Conservation (phyloP, 345 rosid genomes). For the Brassica nigra region DNA sequence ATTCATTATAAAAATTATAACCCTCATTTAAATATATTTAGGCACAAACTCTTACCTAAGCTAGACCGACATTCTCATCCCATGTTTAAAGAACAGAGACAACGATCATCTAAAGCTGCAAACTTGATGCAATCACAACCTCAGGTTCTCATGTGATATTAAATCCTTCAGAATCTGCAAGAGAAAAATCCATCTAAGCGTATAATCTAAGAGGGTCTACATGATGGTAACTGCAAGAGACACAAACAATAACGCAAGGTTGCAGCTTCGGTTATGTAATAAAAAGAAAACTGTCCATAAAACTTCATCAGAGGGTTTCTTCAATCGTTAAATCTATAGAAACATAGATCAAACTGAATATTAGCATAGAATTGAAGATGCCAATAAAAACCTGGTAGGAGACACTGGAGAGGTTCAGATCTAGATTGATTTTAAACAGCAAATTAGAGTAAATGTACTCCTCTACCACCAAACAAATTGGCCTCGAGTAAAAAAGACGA, state of each 20-base stretch:
- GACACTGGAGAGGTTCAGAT: background rate
- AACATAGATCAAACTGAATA: too few species aligned
- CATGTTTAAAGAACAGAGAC: background rate
- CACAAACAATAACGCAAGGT: too few species aligned
- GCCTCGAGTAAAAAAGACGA: background rate
- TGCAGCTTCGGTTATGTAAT: too few species aligned
- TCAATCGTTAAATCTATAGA: background rate
- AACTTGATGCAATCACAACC: background rate
- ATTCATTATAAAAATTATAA: background rate
- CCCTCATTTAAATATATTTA: background rate
- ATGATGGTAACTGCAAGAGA: too few species aligned
- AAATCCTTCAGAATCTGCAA: background rate
- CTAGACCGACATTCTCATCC: background rate
- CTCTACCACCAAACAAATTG: background rate
- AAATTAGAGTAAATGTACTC: background rate
- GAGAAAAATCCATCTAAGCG: too few species aligned
- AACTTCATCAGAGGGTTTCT: background rate
- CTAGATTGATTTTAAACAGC: background rate
- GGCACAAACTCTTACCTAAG: background rate
- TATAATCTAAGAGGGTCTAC: too few species aligned
- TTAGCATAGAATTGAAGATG: background rate
- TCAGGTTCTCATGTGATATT: background rate
- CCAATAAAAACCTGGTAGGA: background rate
- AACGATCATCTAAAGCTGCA: background rate
- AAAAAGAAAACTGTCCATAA: too few species aligned